A percentile compares a stretch with the other conserved stretches of the same genome.
These are phyloP conservation scores for Heritiera fomes DNA, from an alignment of 345 rosid genomes.

Conservation along the genomic window DNA sequence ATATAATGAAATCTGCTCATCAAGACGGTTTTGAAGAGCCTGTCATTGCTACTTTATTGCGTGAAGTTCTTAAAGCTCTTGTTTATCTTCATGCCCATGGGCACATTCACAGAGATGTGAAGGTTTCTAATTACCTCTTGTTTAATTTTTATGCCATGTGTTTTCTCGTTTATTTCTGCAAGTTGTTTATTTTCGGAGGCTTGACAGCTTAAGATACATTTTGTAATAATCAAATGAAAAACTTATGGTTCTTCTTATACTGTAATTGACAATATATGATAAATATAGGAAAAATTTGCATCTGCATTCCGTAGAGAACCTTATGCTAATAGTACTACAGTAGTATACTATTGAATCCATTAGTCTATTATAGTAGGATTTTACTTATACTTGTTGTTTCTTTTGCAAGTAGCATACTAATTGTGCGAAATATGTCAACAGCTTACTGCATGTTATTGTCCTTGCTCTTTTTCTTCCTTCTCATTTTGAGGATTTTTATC, in stretches of 20 bases:
- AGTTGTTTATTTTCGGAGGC: background rate
- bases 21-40: slow-evolving; percentile 96
- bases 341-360: background rate
- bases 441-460: slow-evolving; percentile 1
- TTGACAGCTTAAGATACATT: background rate
- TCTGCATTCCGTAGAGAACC: background rate
- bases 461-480: slow-evolving; percentile 3
- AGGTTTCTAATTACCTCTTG: slow-evolving; percentile 50
- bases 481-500: background rate
- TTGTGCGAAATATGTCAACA: slow-evolving; percentile 5
- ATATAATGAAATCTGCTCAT: slow-evolving; percentile 79
- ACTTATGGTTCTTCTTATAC: background rate
- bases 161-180: background rate
- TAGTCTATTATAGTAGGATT: background rate
- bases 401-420: background rate
- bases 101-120: slow-evolving; percentile 97
- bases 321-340: background rate
- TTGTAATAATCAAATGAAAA: too few species aligned
- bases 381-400: background rate
- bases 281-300: background rate
- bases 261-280: slow-evolving; percentile 7
- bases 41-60: slow-evolving; percentile 85
- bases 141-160: slow-evolving; percentile 5
- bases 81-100: slow-evolving; percentile 93
- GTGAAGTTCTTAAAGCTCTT: slow-evolving; percentile 92